Evolutionary conservation across 2,329 filamentous ascomycete genomes (phyloP), one percentile per base, ranked within the genome.

Genomic region (Chaetomiaceae sp.): DNA sequence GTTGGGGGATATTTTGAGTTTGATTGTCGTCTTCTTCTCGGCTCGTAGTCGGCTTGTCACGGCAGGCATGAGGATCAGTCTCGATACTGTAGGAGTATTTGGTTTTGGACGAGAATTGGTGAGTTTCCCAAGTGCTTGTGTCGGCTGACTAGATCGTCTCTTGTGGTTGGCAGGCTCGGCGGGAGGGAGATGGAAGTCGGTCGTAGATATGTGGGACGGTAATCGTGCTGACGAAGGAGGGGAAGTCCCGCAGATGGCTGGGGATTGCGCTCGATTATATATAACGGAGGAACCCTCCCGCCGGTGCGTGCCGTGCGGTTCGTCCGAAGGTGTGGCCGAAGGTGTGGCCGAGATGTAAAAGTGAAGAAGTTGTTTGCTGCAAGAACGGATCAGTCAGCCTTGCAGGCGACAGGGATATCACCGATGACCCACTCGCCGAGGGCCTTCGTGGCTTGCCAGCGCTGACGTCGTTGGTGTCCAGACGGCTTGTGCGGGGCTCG

Each of bases 401-500:
- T 44, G 41, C n/a, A 44, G 27, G 41, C 41, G 14, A 36, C 20
- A 33, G 20, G 32, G 30, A 20, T 27, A n/a, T 14, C 43, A 25
- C 13, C 18, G 5, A 20, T 23, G 46, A 33, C 46, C 46, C 46
- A 49, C 47, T 33, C 30, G 7, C 27, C 27, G 29, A 42, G 36
- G 18, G 29, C 20, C 34, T 14, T 37, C 21, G 45, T 53, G 42
- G 23, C 32, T 56, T 49, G 43, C 43, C 16, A n/a, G 48, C 52
- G 46, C 61, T 61, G 59, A 63, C 61, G 61, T 59, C 60, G 61
- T 57, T 61, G 59, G 36, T 41, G 34, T 33, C 43, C 43, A 29
- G 27, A 34, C 42, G 29, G 21, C 45, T 45, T 49, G 40, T 43
- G 51, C 48, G 48, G 43, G 34, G 48, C 53, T 23, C 16, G 18